Evolutionary conservation across 176 grass and related monocot genomes (phyloP), one percentile per base, ranked within the genome.

Genomic region (Musa beccarii): DNA sequence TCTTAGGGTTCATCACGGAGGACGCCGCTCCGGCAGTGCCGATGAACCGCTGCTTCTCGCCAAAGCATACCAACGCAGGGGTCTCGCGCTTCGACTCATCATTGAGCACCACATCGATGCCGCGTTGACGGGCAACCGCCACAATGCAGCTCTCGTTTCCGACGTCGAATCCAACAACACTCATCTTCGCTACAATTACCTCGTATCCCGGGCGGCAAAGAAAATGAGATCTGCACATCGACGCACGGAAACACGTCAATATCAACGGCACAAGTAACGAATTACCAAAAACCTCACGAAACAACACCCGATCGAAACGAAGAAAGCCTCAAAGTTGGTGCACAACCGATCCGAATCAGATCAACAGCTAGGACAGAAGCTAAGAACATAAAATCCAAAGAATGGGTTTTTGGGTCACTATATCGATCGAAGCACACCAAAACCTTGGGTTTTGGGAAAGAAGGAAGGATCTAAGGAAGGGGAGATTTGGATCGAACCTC

Each of bases 1-100:
- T 98, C 55, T 83, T 88, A 0, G 94, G 94, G 75, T 98, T 98
- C 81, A 92, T 97, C 51, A 79, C 88, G 8, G 84, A 85, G 49
- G 84, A 86, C 0, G 90, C 86, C 13, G 86, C 90, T 1, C 90
- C 90, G 0, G 90, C 86, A 0, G 88, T 88, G 53, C 94, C 94
- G 29, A 98, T 88, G 75, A 81, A 93, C 1, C 93, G 88, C 75
- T 98, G 94, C 86, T 98, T 98, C 65, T 93, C 94, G 0, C 79
- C 86, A 51, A 98, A 98, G 88, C 90, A 93, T 51, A 97, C 86
- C 61, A 98, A 62, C 21, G 86, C 87, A 0, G 94, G 94, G 51
- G 90, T 98, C 84, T 93, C 94, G 17, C 94, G 86, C 69, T 93
- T 98, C 34, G 90, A 98, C 74, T 93, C 94, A 72, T 98, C 90